These are phyloP conservation scores for Nevesoporus exiguus DNA, from an alignment of 768 basidiomycete species.

Conservation along the genomic window DNA sequence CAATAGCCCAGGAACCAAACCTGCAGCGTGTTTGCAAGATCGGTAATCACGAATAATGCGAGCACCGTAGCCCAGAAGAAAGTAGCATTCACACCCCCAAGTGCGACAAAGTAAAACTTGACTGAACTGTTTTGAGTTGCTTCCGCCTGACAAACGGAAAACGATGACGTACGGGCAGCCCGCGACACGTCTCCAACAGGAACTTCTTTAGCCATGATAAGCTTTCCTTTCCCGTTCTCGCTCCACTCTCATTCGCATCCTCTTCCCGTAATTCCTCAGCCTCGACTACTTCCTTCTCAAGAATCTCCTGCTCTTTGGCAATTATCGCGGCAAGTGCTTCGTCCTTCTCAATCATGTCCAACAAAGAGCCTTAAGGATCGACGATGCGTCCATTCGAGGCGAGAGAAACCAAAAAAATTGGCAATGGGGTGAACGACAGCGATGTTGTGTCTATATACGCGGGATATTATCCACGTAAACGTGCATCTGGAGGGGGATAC, in stretches of 20 bases:
- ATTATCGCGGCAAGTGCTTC: not conserved
- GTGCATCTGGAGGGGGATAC: too few species aligned
- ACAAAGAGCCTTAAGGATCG: not conserved
- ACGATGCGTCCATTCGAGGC: not conserved
- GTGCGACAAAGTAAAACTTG: too few species aligned
- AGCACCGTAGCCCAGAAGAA: not conserved
- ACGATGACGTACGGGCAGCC: too few species aligned
- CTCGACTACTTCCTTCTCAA: not conserved
- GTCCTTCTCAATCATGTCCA: not conserved
- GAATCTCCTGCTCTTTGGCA: not conserved
- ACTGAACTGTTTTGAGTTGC: too few species aligned
- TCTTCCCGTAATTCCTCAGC: too few species aligned
- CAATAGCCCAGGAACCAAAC: not conserved
- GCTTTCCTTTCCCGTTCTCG: too few species aligned
- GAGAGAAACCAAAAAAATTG: not conserved
- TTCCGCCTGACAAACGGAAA: too few species aligned
- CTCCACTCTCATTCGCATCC: too few species aligned
- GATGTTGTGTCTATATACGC: not conserved
- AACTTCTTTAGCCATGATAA: too few species aligned
- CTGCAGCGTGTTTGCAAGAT: not conserved
- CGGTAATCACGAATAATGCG: not conserved
- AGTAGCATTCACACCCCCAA: too few species aligned
- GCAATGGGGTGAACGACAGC: not conserved
- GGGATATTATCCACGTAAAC: too few species aligned
- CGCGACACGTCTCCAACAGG: too few species aligned